A percentile compares a stretch with the other conserved stretches of the same genome.
Evolutionary conservation across 2,329 filamentous ascomycete genomes (phyloP).

Genomic region (Fusarium devonianum): DNA sequence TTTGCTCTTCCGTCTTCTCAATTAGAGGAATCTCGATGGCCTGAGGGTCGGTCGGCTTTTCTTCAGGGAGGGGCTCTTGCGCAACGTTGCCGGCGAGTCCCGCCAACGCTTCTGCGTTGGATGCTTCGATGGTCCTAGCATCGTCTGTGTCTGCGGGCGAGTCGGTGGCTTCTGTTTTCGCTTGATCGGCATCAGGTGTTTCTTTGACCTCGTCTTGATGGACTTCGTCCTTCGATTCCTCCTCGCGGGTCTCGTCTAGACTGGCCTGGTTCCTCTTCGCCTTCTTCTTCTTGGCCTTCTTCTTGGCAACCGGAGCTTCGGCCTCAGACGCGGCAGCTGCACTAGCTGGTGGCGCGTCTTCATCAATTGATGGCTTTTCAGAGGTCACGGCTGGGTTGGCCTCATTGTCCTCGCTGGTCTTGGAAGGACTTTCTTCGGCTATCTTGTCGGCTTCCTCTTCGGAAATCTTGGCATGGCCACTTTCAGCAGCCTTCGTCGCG

Average conservation of each 20-base stretch:
- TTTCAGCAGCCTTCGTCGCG: not conserved
- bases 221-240: constrained; percentile 10
- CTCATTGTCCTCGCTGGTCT: not conserved
- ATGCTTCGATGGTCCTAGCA: not conserved
- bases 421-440: not conserved
- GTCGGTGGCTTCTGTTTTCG: not conserved
- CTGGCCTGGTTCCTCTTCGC: constrained; percentile 33
- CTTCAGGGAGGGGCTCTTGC: constrained; percentile 29
- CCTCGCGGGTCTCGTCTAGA: constrained; percentile 11
- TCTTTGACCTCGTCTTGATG: constrained; percentile 5
- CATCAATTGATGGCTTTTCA: not conserved
- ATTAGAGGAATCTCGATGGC: not conserved
- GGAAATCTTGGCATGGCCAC: not conserved
- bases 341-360: constrained; percentile 3
- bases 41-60: constrained; percentile 3
- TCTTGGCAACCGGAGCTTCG: constrained; percentile 26
- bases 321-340: constrained; percentile 15
- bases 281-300: constrained; percentile 48
- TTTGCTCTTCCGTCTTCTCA: constrained; percentile 3
- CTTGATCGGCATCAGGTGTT: constrained; percentile 1
- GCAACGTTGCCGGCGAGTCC: not conserved
- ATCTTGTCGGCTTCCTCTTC: constrained; percentile 4
- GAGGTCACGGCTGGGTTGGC: not conserved
- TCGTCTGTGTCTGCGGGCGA: not conserved
- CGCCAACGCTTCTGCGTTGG: not conserved